Evolutionary conservation across 192 early-diverging fungal genomes (phyloP).

Genomic region (Backusella tarrabulga): DNA sequence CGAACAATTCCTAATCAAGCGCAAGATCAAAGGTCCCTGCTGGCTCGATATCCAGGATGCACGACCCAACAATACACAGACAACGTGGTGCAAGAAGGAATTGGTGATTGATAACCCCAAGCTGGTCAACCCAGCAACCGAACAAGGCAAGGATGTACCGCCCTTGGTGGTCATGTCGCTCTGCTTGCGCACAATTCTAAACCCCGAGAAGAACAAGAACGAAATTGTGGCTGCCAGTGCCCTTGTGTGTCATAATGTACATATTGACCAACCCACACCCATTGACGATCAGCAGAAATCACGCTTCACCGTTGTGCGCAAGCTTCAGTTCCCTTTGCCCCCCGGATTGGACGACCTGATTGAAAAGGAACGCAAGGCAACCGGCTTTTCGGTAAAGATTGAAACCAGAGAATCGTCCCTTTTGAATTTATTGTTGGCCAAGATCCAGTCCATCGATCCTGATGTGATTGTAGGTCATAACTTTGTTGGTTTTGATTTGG

Average conservation of each 20-base stretch:
- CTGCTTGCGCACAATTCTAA: slow-evolving; percentile 81
- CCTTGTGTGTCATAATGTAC: slow-evolving; percentile 70
- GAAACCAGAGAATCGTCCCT: slow-evolving; percentile 71
- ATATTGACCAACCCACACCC: slow-evolving; percentile 54
- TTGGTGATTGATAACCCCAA: slow-evolving; percentile 70
- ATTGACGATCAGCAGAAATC: slow-evolving; percentile 41
- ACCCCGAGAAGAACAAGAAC: slow-evolving; percentile 77
- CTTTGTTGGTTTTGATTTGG: slow-evolving; percentile 93
- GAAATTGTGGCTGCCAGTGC: slow-evolving; percentile 84
- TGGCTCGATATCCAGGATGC: slow-evolving; percentile 81
- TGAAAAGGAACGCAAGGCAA: slow-evolving; percentile 36
- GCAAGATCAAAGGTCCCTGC: slow-evolving; percentile 94
- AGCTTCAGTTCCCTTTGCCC: slow-evolving; percentile 74
- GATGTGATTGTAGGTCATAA: slow-evolving; percentile 97
- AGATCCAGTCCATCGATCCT: slow-evolving; percentile 77
- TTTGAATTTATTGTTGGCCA: slow-evolving; percentile 73
- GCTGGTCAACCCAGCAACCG: slow-evolving; percentile 52
- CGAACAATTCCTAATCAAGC: slow-evolving; percentile 93
- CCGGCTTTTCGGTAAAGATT: slow-evolving; percentile 52
- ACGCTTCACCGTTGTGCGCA: slow-evolving; percentile 74
- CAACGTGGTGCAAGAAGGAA: slow-evolving; percentile 91
- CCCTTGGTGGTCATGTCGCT: slow-evolving; percentile 86
- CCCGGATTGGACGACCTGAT: slow-evolving; percentile 67
- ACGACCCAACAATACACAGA: slow-evolving; percentile 35
- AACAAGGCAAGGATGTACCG: slow-evolving; percentile 55